Conservation (phyloP, 257 asterid genomes). For the Scutellaria barbata region DNA sequence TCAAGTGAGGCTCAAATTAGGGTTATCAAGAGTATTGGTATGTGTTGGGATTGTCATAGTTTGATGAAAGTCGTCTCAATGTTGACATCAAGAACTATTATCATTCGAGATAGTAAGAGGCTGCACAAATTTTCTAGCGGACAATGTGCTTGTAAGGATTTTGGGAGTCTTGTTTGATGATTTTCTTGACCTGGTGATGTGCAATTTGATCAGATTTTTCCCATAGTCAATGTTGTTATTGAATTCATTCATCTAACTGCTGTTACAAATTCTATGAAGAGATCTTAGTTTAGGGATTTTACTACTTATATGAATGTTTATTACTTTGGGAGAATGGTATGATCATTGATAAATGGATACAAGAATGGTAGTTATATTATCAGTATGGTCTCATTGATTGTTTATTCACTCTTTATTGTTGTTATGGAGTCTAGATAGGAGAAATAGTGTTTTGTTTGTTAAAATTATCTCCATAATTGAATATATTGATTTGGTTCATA, state of each 20-base stretch:
- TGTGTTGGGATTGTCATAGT: slow-evolving; percentile 87
- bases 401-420: no score
- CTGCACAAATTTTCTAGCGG: slow-evolving; percentile 77
- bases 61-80: slow-evolving; percentile 66
- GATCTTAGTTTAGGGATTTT: background rate
- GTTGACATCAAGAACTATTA: slow-evolving; percentile 60
- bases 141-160: slow-evolving; percentile 85
- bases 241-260: background rate
- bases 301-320: background rate
- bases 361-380: no score
- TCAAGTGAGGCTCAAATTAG: slow-evolving; percentile 50
- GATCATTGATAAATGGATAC: no score
- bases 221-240: background rate
- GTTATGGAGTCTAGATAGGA: no score
- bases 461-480: no score
- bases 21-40: slow-evolving; percentile 70
- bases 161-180: slow-evolving; percentile 60
- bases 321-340: no score
- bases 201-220: background rate
- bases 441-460: no score
- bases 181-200: background rate
- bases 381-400: no score
- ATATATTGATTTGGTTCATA: no score
- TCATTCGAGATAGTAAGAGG: slow-evolving; percentile 76
- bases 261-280: background rate